These are phyloP conservation scores for Ascochyta rabiei DNA, from an alignment of 2,329 filamentous ascomycete species.

Conservation along the genomic window DNA sequence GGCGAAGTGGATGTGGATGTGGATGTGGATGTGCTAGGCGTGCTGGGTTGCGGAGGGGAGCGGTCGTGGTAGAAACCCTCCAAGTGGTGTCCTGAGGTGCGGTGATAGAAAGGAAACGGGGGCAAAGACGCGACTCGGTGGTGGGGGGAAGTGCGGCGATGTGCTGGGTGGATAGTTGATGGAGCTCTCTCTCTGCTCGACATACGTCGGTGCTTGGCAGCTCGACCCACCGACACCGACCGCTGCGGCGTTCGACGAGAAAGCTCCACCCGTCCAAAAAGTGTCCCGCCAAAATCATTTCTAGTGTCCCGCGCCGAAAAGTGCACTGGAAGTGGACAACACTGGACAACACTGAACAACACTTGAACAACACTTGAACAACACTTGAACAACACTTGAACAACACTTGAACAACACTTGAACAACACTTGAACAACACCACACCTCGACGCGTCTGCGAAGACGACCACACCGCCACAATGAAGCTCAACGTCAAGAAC, in stretches of 20 bases:
- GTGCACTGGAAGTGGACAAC: not conserved
- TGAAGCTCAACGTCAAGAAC: constrained; percentile 95
- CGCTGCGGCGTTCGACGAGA: constrained; percentile 26
- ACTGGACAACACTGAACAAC: too few species aligned
- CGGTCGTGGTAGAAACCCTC: constrained; percentile 18
- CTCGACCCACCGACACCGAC: constrained; percentile 9
- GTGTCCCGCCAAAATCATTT: constrained; percentile 10
- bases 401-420: too few species aligned
- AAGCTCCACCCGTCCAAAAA: constrained; percentile 30
- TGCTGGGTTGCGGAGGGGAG: constrained; percentile 13
- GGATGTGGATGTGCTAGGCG: constrained; percentile 27
- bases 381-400: too few species aligned
- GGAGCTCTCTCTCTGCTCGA: constrained; percentile 33
- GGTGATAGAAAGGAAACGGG: constrained; percentile 2
- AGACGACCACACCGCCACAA: constrained; percentile 49
- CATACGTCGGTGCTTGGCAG: constrained; percentile 19
- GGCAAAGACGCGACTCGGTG: constrained; percentile 14
- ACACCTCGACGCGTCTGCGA: constrained; percentile 6
- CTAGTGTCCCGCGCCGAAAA: not conserved
- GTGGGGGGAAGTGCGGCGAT: constrained; percentile 19
- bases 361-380: not conserved
- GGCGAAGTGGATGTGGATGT: constrained; percentile 39
- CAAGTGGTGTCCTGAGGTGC: not conserved
- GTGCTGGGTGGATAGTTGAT: constrained; percentile 35
- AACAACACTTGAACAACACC: not conserved